phyloP scores from a whole-genome alignment of 768 basidiomycete species.

The Filobasidium floriforme region DNA sequence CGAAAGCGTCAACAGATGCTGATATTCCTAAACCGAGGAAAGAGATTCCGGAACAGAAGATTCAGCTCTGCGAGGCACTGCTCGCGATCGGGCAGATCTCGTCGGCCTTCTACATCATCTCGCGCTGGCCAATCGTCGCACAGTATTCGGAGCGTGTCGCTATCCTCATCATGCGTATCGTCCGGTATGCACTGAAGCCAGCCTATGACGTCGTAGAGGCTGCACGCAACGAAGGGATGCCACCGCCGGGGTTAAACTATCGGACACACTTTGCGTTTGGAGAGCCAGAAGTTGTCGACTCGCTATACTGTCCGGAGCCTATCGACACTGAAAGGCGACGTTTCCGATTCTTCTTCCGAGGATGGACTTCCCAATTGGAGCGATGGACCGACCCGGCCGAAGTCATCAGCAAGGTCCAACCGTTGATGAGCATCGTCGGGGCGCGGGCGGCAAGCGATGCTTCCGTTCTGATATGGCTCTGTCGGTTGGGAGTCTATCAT shows the following conservation, averaged over 20 bases:
- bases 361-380: slow-evolving; percentile 68
- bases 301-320: slow-evolving; percentile 70
- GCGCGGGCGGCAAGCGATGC: slow-evolving; percentile 73
- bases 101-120: slow-evolving; percentile 67
- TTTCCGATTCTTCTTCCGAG: slow-evolving; percentile 84
- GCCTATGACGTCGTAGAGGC: slow-evolving; percentile 51
- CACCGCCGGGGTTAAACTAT: slow-evolving; percentile 10
- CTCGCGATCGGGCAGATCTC: slow-evolving; percentile 76
- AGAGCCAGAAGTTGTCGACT: slow-evolving; percentile 55
- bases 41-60: slow-evolving; percentile 58
- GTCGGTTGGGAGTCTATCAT: slow-evolving; percentile 60
- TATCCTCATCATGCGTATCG: slow-evolving; percentile 71
- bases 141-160: slow-evolving; percentile 74
- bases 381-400: slow-evolving; percentile 61
- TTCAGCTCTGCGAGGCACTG: slow-evolving; percentile 67
- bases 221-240: slow-evolving; percentile 1
- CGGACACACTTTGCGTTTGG: slow-evolving; percentile 18
- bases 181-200: slow-evolving; percentile 61
- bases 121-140: slow-evolving; percentile 75
- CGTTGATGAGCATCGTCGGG: slow-evolving; percentile 70
- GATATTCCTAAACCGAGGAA: slow-evolving; percentile 33
- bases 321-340: slow-evolving; percentile 65
- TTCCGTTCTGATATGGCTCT: slow-evolving; percentile 67
- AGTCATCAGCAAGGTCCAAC: slow-evolving; percentile 65
- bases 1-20: slow-evolving; percentile 48